Evolutionary conservation across 2,329 filamentous ascomycete genomes (phyloP).

Genomic region (Aspergillus proliferans): DNA sequence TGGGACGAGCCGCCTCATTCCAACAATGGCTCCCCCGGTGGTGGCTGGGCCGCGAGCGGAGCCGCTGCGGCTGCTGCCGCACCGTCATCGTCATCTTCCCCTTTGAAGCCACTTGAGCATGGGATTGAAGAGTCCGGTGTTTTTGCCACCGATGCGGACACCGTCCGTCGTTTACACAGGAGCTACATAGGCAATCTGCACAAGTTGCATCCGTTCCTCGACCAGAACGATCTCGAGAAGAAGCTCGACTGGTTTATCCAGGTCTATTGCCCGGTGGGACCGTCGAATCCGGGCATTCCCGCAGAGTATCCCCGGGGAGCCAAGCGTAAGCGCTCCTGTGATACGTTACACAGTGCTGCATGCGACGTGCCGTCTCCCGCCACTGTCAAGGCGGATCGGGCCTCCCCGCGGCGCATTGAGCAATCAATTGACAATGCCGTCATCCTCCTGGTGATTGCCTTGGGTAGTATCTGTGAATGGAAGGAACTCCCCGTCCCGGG

Average conservation of each 20-base stretch:
- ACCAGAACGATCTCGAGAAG: slow-evolving; percentile 45
- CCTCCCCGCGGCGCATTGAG: slow-evolving; percentile 26
- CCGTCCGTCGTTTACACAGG: slow-evolving; percentile 45
- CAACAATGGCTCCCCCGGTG: slow-evolving; percentile 37
- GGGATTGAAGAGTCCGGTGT: slow-evolving; percentile 47
- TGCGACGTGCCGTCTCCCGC: slow-evolving; percentile 19
- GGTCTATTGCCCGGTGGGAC: slow-evolving; percentile 37
- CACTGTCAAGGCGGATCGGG: slow-evolving; percentile 7
- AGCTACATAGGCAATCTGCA: slow-evolving; percentile 58
- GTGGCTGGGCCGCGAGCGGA: slow-evolving; percentile 50
- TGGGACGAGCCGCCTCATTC: slow-evolving; percentile 24
- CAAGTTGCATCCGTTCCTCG: slow-evolving; percentile 58
- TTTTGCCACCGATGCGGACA: slow-evolving; percentile 48
- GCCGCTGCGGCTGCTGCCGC: slow-evolving; percentile 29
- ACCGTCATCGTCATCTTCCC: slow-evolving; percentile 4
- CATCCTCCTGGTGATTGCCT: slow-evolving; percentile 72
- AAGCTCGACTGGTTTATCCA: slow-evolving; percentile 49
- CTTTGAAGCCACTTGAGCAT: slow-evolving; percentile 31
- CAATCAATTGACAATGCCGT: slow-evolving; percentile 73
- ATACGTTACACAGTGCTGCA: slow-evolving; percentile 19
- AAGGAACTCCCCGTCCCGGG: slow-evolving; percentile 44
- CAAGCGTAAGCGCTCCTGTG: slow-evolving; percentile 36
- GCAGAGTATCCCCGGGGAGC: slow-evolving; percentile 22
- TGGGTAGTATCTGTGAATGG: slow-evolving; percentile 72
- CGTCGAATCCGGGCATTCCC: slow-evolving; percentile 3